A percentile compares a stretch with the other conserved stretches of the same genome.
Conservation (phyloP, 192 early-diverging fungal species). For the Mycoemilia scoparia region DNA sequence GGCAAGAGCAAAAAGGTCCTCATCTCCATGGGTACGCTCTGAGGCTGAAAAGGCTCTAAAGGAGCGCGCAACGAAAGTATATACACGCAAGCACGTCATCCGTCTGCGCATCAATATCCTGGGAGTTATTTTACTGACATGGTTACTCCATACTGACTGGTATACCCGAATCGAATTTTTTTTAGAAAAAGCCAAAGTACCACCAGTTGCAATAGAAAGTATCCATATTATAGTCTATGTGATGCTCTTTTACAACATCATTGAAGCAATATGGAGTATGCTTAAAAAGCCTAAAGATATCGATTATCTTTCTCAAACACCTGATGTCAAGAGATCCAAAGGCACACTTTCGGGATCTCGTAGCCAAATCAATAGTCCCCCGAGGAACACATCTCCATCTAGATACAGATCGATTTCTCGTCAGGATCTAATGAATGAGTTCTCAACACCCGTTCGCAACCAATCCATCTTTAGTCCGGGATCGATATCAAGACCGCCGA, state of each 20-base stretch:
- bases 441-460: slow-evolving; percentile 4
- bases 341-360: too few relatives aligned
- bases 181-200: slow-evolving; percentile 3
- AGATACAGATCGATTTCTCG: too few relatives aligned
- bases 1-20: too few relatives aligned
- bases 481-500: slow-evolving; percentile 10
- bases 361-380: too few relatives aligned
- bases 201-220: slow-evolving; percentile 6
- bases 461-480: slow-evolving; percentile 4
- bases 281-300: slow-evolving; percentile 20
- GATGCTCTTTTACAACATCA: slow-evolving; percentile 18
- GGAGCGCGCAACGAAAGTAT: slow-evolving; percentile 10
- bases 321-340: slow-evolving; percentile 2
- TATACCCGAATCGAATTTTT: slow-evolving; percentile 11
- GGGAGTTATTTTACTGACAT: slow-evolving; percentile 9
- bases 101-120: slow-evolving; percentile 25
- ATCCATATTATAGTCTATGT: slow-evolving; percentile 12
- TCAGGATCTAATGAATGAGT: slow-evolving; percentile 16
- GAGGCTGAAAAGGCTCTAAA: slow-evolving; percentile 24
- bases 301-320: slow-evolving; percentile 8
- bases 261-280: slow-evolving; percentile 23
- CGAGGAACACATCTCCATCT: too few relatives aligned
- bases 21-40: too few relatives aligned
- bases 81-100: slow-evolving; percentile 16
- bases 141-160: slow-evolving; percentile 14